These are phyloP conservation scores for Avicennia marina DNA, from an alignment of 257 asterid genomes.

Conservation along the genomic window DNA sequence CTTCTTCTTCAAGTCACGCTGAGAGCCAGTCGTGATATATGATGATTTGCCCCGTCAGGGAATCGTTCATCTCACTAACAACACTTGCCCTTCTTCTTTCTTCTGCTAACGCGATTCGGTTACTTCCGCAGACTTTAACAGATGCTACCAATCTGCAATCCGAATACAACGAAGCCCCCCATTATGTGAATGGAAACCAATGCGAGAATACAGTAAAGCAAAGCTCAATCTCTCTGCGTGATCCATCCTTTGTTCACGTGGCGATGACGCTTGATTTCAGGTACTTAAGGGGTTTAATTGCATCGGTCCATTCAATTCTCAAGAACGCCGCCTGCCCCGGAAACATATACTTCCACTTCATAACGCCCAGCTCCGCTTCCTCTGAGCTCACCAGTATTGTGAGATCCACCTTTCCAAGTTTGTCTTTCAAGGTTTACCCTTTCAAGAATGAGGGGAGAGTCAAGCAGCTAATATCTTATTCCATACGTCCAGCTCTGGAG, in stretches of 20 bases:
- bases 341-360: conserved; percentile 52
- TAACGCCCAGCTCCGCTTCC: conserved; percentile 21
- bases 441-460: conserved; percentile 27
- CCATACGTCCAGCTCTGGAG: conserved; percentile 62
- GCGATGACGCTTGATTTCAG: conserved; percentile 63
- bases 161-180: conserved; percentile 35
- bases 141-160: neutral
- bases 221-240: conserved; percentile 14
- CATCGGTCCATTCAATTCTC: conserved; percentile 59
- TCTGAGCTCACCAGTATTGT: conserved; percentile 18
- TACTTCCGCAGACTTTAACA: neutral
- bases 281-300: conserved; percentile 63
- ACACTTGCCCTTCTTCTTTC: conserved; percentile 20
- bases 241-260: conserved; percentile 43
- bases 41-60: neutral
- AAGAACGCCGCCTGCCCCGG: conserved; percentile 57
- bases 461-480: conserved; percentile 39
- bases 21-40: neutral
- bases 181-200: conserved; percentile 27
- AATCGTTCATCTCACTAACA: conserved; percentile 1
- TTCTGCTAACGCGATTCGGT: conserved; percentile 24
- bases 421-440: conserved; percentile 37
- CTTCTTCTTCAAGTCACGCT: neutral
- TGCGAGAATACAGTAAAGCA: conserved; percentile 15
- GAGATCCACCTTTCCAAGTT: conserved; percentile 40